Evolutionary conservation across 371 early-diverging fungal genomes (phyloP).

Genomic region (Batrachochytrium dendrobatidis): DNA sequence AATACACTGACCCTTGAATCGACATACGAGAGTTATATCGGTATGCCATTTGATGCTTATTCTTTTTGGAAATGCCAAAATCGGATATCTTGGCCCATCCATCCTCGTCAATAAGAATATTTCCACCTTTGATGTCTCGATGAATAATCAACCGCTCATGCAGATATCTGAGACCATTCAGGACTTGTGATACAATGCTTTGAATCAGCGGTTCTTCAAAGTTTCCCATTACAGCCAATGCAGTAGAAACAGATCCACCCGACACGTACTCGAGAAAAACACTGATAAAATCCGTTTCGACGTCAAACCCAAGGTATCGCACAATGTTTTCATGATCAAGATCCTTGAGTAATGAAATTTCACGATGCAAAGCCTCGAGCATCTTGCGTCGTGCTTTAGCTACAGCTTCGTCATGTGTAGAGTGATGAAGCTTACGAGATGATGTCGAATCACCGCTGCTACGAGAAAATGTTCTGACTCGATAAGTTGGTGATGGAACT

Average conservation of each 20-base stretch:
- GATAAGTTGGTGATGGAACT: conserved; percentile 57
- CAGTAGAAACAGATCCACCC: conserved; percentile 88
- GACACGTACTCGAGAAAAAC: conserved; percentile 98
- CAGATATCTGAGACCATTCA: conserved; percentile 89
- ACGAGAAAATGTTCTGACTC: conserved; percentile 1
- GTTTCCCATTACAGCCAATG: conserved; percentile 75
- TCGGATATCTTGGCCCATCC: conserved; percentile 96
- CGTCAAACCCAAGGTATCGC: conserved; percentile 78
- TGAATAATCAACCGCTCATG: conserved; percentile 95
- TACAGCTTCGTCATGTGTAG: background rate
- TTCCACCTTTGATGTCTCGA: conserved; percentile 58
- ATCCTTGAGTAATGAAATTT: conserved; percentile 83
- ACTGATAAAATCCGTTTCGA: conserved; percentile 72
- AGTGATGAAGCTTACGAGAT: background rate
- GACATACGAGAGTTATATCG: conserved; percentile 45
- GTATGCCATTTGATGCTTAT: conserved; percentile 58
- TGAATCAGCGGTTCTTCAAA: conserved; percentile 79
- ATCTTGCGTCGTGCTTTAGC: conserved; percentile 13
- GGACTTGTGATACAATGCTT: conserved; percentile 83
- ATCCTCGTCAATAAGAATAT: conserved; percentile 73
- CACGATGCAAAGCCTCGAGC: conserved; percentile 73
- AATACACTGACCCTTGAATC: conserved; percentile 83
- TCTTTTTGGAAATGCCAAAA: conserved; percentile 97
- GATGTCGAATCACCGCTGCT: background rate
- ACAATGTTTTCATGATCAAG: conserved; percentile 92